Evolutionary conservation across 2,329 filamentous ascomycete genomes (phyloP).

Genomic region (Tolypocladium sp.): DNA sequence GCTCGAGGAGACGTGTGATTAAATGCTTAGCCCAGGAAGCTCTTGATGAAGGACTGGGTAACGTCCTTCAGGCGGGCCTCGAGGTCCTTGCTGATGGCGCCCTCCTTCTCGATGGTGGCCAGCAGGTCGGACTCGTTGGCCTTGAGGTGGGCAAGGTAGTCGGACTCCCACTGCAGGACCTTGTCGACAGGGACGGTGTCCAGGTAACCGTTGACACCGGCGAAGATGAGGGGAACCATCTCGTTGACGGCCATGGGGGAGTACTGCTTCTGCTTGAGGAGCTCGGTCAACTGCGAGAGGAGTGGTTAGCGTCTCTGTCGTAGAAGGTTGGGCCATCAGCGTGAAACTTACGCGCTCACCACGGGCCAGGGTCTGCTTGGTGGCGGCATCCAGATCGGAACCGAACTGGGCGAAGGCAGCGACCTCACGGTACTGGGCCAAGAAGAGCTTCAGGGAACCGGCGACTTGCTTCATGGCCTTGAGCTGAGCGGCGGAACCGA

Average conservation of each 20-base stretch:
- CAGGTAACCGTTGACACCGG: constrained; percentile 96
- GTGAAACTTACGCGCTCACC: constrained; percentile 78
- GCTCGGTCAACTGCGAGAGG: constrained; percentile 65
- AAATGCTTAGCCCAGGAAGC: constrained; percentile 57
- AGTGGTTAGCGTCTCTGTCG: neutral
- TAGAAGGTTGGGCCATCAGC: too few relatives aligned
- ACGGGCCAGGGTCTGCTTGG: constrained; percentile 96
- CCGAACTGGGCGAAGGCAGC: constrained; percentile 99
- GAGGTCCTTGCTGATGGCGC: constrained; percentile 87
- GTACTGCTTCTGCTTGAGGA: constrained; percentile 99
- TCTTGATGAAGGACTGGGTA: constrained; percentile 80
- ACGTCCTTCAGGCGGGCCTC: constrained; percentile 76
- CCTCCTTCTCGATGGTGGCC: constrained; percentile 87
- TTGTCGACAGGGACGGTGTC: constrained; percentile 83
- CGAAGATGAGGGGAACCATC: constrained; percentile 99
- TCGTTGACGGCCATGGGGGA: constrained; percentile 97
- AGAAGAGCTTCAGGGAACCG: constrained; percentile 99
- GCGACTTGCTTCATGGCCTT: constrained; percentile 99
- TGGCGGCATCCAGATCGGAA: constrained; percentile 97
- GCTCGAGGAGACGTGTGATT: constrained; percentile 17
- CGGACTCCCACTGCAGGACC: constrained; percentile 88
- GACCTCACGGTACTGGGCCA: constrained; percentile 99
- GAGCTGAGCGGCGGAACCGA: constrained; percentile 98
- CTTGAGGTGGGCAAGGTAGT: constrained; percentile 89
- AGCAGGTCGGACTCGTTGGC: constrained; percentile 81